Conservation (phyloP, 2,329 filamentous ascomycete genomes). For the Claviceps fusiformis region DNA sequence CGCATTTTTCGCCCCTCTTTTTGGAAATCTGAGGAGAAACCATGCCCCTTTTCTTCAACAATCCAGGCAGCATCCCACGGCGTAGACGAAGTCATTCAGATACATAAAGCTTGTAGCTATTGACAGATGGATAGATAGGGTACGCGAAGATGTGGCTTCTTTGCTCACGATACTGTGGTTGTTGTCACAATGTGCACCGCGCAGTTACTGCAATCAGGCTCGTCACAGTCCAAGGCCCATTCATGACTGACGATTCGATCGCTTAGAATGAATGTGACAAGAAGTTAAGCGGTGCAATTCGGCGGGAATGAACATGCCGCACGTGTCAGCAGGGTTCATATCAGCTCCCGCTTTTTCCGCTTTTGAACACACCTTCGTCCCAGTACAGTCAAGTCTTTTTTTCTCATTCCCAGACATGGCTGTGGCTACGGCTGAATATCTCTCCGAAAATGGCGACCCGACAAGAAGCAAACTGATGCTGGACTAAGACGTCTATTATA, state of each 20-base stretch:
- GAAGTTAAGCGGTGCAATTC: background rate
- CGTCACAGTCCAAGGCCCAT: background rate
- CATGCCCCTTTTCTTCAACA: background rate
- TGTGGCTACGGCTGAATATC: background rate
- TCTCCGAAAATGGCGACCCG: background rate
- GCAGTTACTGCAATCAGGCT: background rate
- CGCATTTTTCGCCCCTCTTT: background rate
- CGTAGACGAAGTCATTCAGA: background rate
- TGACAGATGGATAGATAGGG: too few species aligned
- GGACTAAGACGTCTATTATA: background rate
- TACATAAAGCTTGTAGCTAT: too few species aligned
- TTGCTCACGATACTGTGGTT: background rate
- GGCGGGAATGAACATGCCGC: background rate
- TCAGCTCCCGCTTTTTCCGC: background rate
- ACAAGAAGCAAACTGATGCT: background rate
- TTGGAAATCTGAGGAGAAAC: too few species aligned
- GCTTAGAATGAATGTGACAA: background rate
- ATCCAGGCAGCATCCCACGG: background rate
- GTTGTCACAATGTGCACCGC: background rate
- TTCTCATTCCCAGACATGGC: background rate
- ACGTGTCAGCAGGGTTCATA: background rate
- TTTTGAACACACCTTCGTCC: background rate
- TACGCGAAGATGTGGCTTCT: background rate
- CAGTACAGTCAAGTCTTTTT: background rate
- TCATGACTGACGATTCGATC: background rate